Evolutionary conservation across 1,284 basidiomycete species (phyloP).

Genomic region (Malassezia dermatis): DNA sequence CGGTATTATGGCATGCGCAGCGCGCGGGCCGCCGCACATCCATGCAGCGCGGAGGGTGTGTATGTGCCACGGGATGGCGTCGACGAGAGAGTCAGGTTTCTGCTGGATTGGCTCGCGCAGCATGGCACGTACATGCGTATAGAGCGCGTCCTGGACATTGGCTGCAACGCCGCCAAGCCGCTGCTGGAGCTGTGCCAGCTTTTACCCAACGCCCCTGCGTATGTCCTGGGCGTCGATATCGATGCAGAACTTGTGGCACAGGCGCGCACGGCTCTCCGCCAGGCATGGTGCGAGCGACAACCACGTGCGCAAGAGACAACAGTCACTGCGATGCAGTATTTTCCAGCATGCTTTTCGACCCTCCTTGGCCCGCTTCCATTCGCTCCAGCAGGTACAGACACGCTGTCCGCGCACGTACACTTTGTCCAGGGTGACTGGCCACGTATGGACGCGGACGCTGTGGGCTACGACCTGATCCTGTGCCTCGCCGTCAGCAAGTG

Average conservation of each 20-base stretch:
- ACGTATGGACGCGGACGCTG: neutral
- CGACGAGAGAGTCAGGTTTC: conserved; percentile 6
- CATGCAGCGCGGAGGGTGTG: neutral
- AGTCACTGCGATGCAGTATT: conserved; percentile 6
- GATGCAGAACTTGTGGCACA: conserved; percentile 4
- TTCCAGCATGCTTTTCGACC: conserved; percentile 5
- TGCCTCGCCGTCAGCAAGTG: conserved; percentile 18
- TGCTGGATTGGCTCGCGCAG: conserved; percentile 2
- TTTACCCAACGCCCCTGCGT: neutral
- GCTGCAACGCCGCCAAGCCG: conserved; percentile 19
- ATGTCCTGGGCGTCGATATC: conserved; percentile 15
- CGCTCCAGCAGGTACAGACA: neutral
- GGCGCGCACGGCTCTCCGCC: conserved; percentile 8
- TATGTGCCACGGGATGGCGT: neutral
- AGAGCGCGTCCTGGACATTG: conserved; percentile 12
- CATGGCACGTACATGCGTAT: neutral
- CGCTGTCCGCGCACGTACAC: conserved; percentile 2
- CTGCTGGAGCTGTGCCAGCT: conserved; percentile 15
- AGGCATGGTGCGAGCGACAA: conserved; percentile 10
- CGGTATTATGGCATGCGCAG: conserved; percentile 19
- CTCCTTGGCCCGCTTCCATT: conserved; percentile 1
- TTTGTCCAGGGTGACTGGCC: conserved; percentile 10
- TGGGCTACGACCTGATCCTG: conserved; percentile 12
- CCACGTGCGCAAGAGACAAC: neutral
- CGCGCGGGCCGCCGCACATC: conserved; percentile 1